Conservation (phyloP, 2,329 filamentous ascomycete genomes). For the Hymenoscyphus fraxineus region DNA sequence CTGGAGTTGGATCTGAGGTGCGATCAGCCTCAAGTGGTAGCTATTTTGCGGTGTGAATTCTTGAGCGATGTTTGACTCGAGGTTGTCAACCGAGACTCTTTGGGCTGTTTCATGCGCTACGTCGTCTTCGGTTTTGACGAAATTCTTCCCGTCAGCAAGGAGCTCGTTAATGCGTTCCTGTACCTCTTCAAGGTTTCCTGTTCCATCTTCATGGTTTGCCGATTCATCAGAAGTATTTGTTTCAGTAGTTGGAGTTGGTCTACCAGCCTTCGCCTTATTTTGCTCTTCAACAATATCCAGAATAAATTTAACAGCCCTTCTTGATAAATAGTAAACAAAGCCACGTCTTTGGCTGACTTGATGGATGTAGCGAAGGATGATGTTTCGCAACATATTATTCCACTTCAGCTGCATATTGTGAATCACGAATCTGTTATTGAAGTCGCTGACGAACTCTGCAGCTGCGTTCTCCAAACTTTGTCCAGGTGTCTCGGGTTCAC, state of each 20-base stretch:
- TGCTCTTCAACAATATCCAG: slow-evolving; percentile 96
- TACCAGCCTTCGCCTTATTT: slow-evolving; percentile 50
- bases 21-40: slow-evolving; percentile 92
- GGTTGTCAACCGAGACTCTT: slow-evolving; percentile 52
- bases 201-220: slow-evolving; percentile 20
- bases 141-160: slow-evolving; percentile 76
- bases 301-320: slow-evolving; percentile 95
- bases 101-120: slow-evolving; percentile 34
- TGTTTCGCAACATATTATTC: slow-evolving; percentile 95
- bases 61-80: slow-evolving; percentile 72
- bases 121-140: slow-evolving; percentile 65
- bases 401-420: slow-evolving; percentile 98
- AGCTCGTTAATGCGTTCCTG: slow-evolving; percentile 85
- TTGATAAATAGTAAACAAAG: slow-evolving; percentile 96
- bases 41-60: slow-evolving; percentile 90
- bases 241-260: slow-evolving; percentile 33
- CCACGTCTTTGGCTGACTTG: slow-evolving; percentile 94
- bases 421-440: slow-evolving; percentile 96
- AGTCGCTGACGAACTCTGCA: slow-evolving; percentile 85
- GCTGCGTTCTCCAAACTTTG: slow-evolving; percentile 63
- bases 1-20: slow-evolving; percentile 95
- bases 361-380: slow-evolving; percentile 94
- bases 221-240: slow-evolving; percentile 28
- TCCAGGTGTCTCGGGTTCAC: slow-evolving; percentile 41
- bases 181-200: slow-evolving; percentile 55